Percentiles rank a stretch among this genome's conserved stretches.
phyloP scores from a whole-genome alignment of 2,329 filamentous ascomycete species.

The Botrytis hyacinthi region DNA sequence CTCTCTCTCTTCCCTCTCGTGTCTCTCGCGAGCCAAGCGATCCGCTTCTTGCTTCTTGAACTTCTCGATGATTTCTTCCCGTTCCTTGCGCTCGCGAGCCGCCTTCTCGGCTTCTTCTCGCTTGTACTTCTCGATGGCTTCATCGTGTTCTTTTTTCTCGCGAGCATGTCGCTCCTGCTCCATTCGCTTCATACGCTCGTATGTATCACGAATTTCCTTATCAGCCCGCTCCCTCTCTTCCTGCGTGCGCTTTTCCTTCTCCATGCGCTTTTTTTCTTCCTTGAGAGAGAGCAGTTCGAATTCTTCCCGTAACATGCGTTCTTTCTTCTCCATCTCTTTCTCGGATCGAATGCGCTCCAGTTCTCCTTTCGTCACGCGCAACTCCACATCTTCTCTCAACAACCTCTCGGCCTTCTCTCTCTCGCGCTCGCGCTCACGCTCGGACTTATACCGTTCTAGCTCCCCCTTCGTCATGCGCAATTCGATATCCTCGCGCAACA shows the following conservation, averaged over 20 bases:
- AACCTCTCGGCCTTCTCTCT: background rate
- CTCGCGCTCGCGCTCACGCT: too few species aligned
- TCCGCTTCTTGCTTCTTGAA: slow-evolving; percentile 40
- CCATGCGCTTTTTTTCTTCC: slow-evolving; percentile 18
- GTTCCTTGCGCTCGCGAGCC: slow-evolving; percentile 36
- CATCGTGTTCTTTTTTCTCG: slow-evolving; percentile 49
- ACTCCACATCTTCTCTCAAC: background rate
- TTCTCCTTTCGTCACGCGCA: background rate
- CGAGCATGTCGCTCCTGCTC: slow-evolving; percentile 42
- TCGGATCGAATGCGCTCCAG: background rate
- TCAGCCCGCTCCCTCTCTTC: slow-evolving; percentile 41
- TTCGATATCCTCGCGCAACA: slow-evolving; percentile 42
- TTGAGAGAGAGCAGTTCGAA: slow-evolving; percentile 13
- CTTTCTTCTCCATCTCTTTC: slow-evolving; percentile 8
- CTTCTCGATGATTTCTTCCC: slow-evolving; percentile 43
- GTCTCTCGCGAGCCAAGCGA: slow-evolving; percentile 47
- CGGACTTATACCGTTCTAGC: background rate
- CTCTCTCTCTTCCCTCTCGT: slow-evolving; percentile 47
- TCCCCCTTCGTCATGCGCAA: slow-evolving; percentile 8
- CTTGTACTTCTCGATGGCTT: slow-evolving; percentile 47
- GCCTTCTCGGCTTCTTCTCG: slow-evolving; percentile 33
- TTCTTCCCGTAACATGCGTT: slow-evolving; percentile 5
- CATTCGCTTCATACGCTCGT: slow-evolving; percentile 45
- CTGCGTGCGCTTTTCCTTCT: slow-evolving; percentile 9
- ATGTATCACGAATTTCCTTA: slow-evolving; percentile 37